Evolutionary conservation across 2,329 filamentous ascomycete genomes (phyloP).

Genomic region (Xylaria sp.): DNA sequence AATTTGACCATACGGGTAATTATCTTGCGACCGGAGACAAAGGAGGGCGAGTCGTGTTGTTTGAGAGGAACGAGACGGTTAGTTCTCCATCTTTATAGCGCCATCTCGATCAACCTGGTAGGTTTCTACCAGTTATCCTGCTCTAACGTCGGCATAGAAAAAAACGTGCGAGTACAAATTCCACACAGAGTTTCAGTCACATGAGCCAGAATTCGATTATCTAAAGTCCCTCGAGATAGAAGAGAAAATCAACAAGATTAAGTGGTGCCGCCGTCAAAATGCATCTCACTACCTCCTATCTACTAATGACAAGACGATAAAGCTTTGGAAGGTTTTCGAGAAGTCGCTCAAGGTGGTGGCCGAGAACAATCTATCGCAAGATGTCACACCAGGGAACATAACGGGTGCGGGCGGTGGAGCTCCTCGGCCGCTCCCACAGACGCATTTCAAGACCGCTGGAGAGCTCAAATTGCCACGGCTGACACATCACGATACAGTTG

Average conservation of each 20-base stretch:
- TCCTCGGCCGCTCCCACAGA: slow-evolving; percentile 75
- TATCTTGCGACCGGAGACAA: slow-evolving; percentile 92
- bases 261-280: slow-evolving; percentile 98
- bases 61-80: slow-evolving; percentile 96
- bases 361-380: slow-evolving; percentile 97
- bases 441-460: slow-evolving; percentile 80
- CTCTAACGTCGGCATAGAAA: slow-evolving; percentile 70
- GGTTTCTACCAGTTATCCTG: neutral
- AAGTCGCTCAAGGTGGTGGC: slow-evolving; percentile 99
- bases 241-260: slow-evolving; percentile 99
- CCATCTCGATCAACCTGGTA: neutral
- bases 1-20: slow-evolving; percentile 90
- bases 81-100: slow-evolving; percentile 48
- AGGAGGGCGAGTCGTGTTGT: slow-evolving; percentile 84
- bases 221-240: slow-evolving; percentile 99
- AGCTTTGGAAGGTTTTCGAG: slow-evolving; percentile 99
- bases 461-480: slow-evolving; percentile 94
- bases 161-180: slow-evolving; percentile 99
- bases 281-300: slow-evolving; percentile 97
- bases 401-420: slow-evolving; percentile 78
- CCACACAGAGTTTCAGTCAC: slow-evolving; percentile 99
- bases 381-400: slow-evolving; percentile 81
- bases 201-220: slow-evolving; percentile 99
- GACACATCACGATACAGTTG: slow-evolving; percentile 97
- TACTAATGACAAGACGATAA: slow-evolving; percentile 99